phyloP scores from a whole-genome alignment of 2,329 filamentous ascomycete species.

The Lasiodiplodia hormozganensis region DNA sequence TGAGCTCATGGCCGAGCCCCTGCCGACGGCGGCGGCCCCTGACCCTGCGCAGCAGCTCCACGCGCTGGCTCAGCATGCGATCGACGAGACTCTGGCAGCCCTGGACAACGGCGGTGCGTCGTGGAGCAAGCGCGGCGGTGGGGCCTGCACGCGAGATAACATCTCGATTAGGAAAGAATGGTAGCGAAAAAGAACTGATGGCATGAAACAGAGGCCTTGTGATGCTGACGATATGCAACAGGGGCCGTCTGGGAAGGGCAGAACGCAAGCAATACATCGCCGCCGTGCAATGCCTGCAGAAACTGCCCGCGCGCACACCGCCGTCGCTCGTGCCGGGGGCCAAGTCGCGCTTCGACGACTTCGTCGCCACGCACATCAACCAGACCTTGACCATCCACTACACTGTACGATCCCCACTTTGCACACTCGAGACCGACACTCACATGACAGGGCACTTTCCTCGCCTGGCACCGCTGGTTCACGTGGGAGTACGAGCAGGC shows the following conservation, averaged over 20 bases:
- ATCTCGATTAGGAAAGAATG: conserved; percentile 1
- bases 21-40: neutral
- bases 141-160: neutral
- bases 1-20: neutral
- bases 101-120: neutral
- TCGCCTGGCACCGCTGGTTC: conserved; percentile 53
- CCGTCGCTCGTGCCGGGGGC: conserved; percentile 39
- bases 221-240: neutral
- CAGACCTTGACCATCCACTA: conserved; percentile 45
- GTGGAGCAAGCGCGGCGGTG: neutral
- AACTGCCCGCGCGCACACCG: conserved; percentile 40
- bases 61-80: neutral
- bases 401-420: conserved; percentile 40
- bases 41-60: neutral
- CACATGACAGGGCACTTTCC: conserved; percentile 40
- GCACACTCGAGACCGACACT: neutral
- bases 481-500: conserved; percentile 52
- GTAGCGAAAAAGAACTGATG: neutral
- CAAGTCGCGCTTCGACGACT: conserved; percentile 46
- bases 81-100: neutral
- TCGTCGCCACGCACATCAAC: conserved; percentile 46
- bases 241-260: neutral
- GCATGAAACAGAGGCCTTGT: neutral
- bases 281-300: conserved; percentile 44
- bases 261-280: conserved; percentile 44